Evolutionary conservation across 192 early-diverging fungal genomes (phyloP), one percentile per base, ranked within the genome.

Genomic region (Podila minutissima): DNA sequence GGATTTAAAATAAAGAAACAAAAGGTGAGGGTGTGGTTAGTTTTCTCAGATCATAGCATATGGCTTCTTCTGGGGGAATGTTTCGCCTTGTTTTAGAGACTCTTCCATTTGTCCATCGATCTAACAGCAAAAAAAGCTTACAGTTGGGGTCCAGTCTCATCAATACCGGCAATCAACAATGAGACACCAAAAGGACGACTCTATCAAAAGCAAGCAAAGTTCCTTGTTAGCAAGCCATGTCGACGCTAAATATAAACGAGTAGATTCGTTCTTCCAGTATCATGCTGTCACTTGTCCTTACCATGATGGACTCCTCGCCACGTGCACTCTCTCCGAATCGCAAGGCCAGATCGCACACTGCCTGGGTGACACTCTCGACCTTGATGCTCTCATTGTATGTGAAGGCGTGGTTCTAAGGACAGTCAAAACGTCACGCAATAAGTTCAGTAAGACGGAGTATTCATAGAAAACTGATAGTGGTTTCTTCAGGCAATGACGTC

Each of bases 101-200:
- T 26, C 37, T 24, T 38, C 33, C 13, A 4, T 38, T 12, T 12
- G 41, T 46, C 15, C 41, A 46, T 46, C 41, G 13, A 17, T 46
- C 11, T 15, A 46, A 12, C 11, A 46, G 12, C 41, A 46, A 8
- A 46, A 26, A 65, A 7, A 7, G 17, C 89, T 89, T 91, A 99
- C 95, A 98, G 85, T 86, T 99, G 98, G 31, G 96, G 96, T 5
- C 97, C 98, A 31, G 94, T 94, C 79, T 99, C 98, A 79, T 99
- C 98, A 59, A 94, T 87, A 60, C 98, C 98, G 8, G 95, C 98
- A 88, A 99, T 97, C 74, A 99, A 74, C 69, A 99, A 87, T 11
- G 98, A 97, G n/a, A 99, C 96, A 73, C 98, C 98, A 83, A 99
- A 99, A 48, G 98, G 98, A 69, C 98, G 88, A 71, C 95, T 97